Evolutionary conservation across 2,329 filamentous ascomycete species (phyloP).

Genomic region (Arthrobotrys entomopaga): DNA sequence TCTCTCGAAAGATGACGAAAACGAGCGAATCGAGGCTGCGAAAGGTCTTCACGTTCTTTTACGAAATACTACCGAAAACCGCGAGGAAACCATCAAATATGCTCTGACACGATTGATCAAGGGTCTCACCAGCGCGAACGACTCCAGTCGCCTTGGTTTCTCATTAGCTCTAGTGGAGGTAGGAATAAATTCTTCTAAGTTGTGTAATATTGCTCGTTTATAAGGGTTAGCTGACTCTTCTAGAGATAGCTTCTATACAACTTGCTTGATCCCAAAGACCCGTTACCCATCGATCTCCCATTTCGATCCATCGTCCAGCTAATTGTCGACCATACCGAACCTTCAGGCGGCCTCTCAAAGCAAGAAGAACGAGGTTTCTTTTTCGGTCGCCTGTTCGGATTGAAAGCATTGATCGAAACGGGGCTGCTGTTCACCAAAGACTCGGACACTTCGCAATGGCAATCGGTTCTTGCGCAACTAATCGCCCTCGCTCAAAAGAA

Average conservation of each 20-base stretch:
- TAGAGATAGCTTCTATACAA: slow-evolving; percentile 41
- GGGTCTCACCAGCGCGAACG: slow-evolving; percentile 87
- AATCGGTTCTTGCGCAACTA: slow-evolving; percentile 74
- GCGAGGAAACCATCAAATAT: slow-evolving; percentile 48
- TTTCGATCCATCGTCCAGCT: slow-evolving; percentile 50
- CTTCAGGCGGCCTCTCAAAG: slow-evolving; percentile 62
- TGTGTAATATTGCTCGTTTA: no score
- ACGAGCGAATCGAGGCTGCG: slow-evolving; percentile 44
- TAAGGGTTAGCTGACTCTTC: slow-evolving; percentile 20
- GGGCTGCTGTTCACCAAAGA: slow-evolving; percentile 70
- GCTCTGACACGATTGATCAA: slow-evolving; percentile 73
- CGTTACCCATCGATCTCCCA: slow-evolving; percentile 27
- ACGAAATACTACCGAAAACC: slow-evolving; percentile 40
- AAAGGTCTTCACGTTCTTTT: slow-evolving; percentile 40
- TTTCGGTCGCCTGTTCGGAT: slow-evolving; percentile 86
- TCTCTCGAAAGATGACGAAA: slow-evolving; percentile 49
- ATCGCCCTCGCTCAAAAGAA: slow-evolving; percentile 81
- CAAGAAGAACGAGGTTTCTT: slow-evolving; percentile 87
- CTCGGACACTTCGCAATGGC: slow-evolving; percentile 66
- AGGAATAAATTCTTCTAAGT: slow-evolving; percentile 8
- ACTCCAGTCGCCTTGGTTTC: slow-evolving; percentile 87
- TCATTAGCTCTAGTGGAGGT: slow-evolving; percentile 84
- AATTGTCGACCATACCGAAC: slow-evolving; percentile 53
- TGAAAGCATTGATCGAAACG: slow-evolving; percentile 85
- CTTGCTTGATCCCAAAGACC: slow-evolving; percentile 34